Conservation (phyloP, 2,329 filamentous ascomycete genomes). For the Domatiomyces catenatus region DNA sequence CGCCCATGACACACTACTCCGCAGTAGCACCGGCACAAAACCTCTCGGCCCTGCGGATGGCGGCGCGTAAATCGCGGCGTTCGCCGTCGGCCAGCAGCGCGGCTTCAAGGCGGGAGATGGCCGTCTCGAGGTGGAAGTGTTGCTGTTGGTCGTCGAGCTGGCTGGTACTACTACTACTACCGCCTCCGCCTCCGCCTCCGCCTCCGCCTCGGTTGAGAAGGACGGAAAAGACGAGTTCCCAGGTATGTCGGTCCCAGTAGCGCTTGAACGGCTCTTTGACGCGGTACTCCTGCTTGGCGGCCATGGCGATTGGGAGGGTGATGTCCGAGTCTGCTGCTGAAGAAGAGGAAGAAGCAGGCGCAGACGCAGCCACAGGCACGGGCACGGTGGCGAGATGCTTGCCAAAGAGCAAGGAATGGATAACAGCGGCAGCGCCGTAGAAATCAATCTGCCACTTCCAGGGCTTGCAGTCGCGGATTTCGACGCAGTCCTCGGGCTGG, state of each 20-base stretch:
- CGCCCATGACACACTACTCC: not conserved
- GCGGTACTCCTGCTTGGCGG: slow-evolving; percentile 50
- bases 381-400: slow-evolving; percentile 73
- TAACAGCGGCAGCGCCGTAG: slow-evolving; percentile 72
- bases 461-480: slow-evolving; percentile 83
- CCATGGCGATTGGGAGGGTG: not conserved
- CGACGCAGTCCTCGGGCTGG: slow-evolving; percentile 70
- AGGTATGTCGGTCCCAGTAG: slow-evolving; percentile 94
- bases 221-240: slow-evolving; percentile 67
- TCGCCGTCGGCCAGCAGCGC: slow-evolving; percentile 16
- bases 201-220: slow-evolving; percentile 64
- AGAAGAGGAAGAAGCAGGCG: slow-evolving; percentile 11
- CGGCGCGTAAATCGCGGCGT: slow-evolving; percentile 14
- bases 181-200: too few relatives aligned
- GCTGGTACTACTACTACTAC: slow-evolving; percentile 12
- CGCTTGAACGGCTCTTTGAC: slow-evolving; percentile 74
- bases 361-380: slow-evolving; percentile 18
- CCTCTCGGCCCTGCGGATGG: slow-evolving; percentile 14
- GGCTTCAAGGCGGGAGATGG: slow-evolving; percentile 13
- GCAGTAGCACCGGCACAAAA: slow-evolving; percentile 2
- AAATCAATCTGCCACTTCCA: slow-evolving; percentile 99
- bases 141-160: slow-evolving; percentile 50
- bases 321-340: not conserved
- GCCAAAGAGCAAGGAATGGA: slow-evolving; percentile 82
- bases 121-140: slow-evolving; percentile 30